Evolutionary conservation across 768 basidiomycete species (phyloP).

Genomic region (Mrakia gelida): DNA sequence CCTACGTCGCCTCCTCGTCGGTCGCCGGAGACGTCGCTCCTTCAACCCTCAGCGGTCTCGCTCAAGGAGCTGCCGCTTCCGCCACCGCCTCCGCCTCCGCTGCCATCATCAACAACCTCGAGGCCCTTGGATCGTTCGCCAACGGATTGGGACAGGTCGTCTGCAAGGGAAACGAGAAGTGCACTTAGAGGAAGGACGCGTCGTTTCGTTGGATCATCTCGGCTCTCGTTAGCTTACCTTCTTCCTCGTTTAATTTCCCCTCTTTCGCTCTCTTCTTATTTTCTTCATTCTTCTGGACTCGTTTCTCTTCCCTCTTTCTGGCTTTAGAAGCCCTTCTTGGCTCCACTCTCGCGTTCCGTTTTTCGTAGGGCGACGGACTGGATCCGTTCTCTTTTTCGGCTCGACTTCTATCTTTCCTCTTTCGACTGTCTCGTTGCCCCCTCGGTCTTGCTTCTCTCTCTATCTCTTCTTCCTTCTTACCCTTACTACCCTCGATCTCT

Average conservation of each 20-base stretch:
- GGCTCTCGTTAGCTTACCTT: not conserved
- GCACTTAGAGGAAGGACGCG: not conserved
- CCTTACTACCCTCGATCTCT: too few relatives aligned
- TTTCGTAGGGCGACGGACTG: not conserved
- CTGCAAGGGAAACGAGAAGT: conserved; percentile 29
- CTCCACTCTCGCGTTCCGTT: not conserved
- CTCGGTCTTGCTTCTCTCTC: not conserved
- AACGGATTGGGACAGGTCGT: conserved; percentile 21
- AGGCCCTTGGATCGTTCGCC: conserved; percentile 23
- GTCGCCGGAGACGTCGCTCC: not conserved
- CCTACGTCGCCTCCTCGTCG: conserved; percentile 14
- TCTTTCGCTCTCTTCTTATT: not conserved
- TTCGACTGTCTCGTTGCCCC: not conserved
- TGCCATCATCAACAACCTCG: conserved; percentile 21
- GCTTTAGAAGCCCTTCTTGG: too few relatives aligned
- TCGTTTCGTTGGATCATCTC: not conserved
- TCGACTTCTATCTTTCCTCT: not conserved
- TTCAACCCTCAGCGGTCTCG: conserved; percentile 7
- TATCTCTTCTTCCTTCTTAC: not conserved
- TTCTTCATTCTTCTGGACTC: not conserved
- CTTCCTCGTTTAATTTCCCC: not conserved
- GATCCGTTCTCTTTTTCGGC: too few relatives aligned
- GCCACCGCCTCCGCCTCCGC: not conserved
- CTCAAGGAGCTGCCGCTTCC: not conserved
- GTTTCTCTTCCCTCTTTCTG: not conserved